These are phyloP conservation scores for Apiotrichum veenhuisii DNA, from an alignment of 1,284 basidiomycete genomes.

Conservation along the genomic window DNA sequence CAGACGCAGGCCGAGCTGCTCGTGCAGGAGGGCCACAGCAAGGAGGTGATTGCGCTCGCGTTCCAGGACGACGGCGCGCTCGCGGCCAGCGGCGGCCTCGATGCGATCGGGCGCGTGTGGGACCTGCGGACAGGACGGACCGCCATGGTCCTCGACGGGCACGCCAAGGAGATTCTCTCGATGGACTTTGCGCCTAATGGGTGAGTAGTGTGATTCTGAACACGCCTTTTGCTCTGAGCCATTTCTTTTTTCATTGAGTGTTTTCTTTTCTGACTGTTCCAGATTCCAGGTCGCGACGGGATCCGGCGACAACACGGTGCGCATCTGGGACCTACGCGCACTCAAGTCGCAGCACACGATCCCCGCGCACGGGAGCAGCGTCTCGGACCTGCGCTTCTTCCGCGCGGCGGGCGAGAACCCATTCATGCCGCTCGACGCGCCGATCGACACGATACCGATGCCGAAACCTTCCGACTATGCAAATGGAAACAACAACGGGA, in stretches of 20 bases:
- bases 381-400: conserved; percentile 94
- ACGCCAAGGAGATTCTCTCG: conserved; percentile 87
- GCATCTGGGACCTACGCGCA: conserved; percentile 96
- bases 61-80: conserved; percentile 95
- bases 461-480: not conserved
- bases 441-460: conserved; percentile 2
- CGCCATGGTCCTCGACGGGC: conserved; percentile 97
- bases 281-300: conserved; percentile 97
- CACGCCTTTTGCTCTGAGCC: not conserved
- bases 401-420: conserved; percentile 49
- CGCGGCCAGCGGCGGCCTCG: conserved; percentile 67
- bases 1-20: conserved; percentile 73
- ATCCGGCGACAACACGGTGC: conserved; percentile 92
- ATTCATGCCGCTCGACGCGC: conserved; percentile 28
- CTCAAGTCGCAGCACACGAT: conserved; percentile 92
- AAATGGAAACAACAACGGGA: too few relatives aligned
- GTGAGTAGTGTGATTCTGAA: conserved; percentile 51
- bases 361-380: conserved; percentile 89
- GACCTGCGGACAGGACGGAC: conserved; percentile 91
- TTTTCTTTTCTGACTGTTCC: too few relatives aligned
- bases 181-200: conserved; percentile 95
- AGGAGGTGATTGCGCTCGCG: conserved; percentile 90
- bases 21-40: conserved; percentile 94
- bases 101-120: conserved; percentile 96
- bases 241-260: too few relatives aligned